Evolutionary conservation across 495 filamentous ascomycete genomes (phyloP), one percentile per base, ranked within the genome.

Genomic region (Cairneyella variabilis): DNA sequence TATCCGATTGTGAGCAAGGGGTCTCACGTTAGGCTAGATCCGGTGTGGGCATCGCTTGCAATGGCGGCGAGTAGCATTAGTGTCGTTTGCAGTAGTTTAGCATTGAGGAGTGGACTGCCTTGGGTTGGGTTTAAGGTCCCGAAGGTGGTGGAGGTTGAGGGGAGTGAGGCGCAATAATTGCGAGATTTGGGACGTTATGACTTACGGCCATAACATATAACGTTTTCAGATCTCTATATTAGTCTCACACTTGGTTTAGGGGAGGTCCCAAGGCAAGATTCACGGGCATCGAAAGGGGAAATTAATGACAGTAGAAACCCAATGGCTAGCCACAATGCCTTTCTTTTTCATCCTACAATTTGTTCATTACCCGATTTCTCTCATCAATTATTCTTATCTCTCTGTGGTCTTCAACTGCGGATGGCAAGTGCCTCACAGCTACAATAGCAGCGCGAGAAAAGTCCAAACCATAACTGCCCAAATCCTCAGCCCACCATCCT

Each of bases 51-150:
- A 11, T 83, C 81, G 32, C 66, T 92, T 56, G 90, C 90, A 1
- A 96, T 96, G 90, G 90, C 91, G 25, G 56, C 86, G 63, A 91
- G 88, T 63, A 89, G 84, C 69, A 78, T 95, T 48, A 89, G 86
- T 51, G 90, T 95, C 18, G 83, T 91, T 41, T 61, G 73, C 53
- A 90, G 87, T 58, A 88, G 83, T 66, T 67, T 89, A 51, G 73
- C 80, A n/a, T 66, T 91, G 65, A 79, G 79, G 58, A 74, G 70
- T 50, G 56, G 63, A 48, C 43, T 76, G 11, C 63, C 68, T n/a
- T 63, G 69, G 39, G 30, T 83, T 21, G 80, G 80, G 18, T 82
- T 78, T 49, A 68, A 67, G 25, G 46, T 54, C 1, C 37, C 20
- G 10, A 36, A 40, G 25, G 22, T 21, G n/a, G 58, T 57, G 26